Percentiles rank a stretch among this genome's conserved stretches.
Conservation (phyloP, 2,329 filamentous ascomycete species). For the Alternaria dauci region DNA sequence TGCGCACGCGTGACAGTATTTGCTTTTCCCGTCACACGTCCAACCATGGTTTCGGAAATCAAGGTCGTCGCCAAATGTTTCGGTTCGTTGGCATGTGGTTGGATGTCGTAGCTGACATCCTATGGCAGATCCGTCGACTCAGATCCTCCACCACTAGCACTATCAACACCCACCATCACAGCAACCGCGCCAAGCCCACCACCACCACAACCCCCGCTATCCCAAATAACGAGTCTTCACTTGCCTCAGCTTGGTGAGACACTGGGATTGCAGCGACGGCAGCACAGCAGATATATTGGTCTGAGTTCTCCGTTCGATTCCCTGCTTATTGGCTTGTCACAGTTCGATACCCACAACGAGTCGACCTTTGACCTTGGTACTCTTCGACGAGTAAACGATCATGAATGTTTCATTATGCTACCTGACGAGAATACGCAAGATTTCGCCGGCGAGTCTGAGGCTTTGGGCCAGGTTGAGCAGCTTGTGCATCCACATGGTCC, state of each 20-base stretch:
- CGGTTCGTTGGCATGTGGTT: conserved; percentile 9
- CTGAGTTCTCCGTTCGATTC: conserved; percentile 85
- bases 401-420: conserved; percentile 82
- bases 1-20: conserved; percentile 29
- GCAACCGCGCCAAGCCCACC: conserved; percentile 51
- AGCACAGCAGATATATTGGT: conserved; percentile 84
- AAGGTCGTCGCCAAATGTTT: background rate
- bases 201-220: conserved; percentile 42
- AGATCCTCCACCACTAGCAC: conserved; percentile 51
- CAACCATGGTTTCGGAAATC: background rate
- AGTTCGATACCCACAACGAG: conserved; percentile 83
- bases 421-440: conserved; percentile 77
- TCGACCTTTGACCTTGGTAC: conserved; percentile 70
- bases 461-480: conserved; percentile 76
- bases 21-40: background rate
- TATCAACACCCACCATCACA: conserved; percentile 52
- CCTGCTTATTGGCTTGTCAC: conserved; percentile 80
- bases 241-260: conserved; percentile 56
- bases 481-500: conserved; percentile 80
- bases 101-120: conserved; percentile 34
- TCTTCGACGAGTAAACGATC: conserved; percentile 77
- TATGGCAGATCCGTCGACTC: conserved; percentile 49
- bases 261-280: conserved; percentile 77
- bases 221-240: conserved; percentile 41
- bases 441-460: conserved; percentile 73